Base-by-base conservation (phyloP, 179 eudicot species). In the Corrigiola litoralis region DNA sequence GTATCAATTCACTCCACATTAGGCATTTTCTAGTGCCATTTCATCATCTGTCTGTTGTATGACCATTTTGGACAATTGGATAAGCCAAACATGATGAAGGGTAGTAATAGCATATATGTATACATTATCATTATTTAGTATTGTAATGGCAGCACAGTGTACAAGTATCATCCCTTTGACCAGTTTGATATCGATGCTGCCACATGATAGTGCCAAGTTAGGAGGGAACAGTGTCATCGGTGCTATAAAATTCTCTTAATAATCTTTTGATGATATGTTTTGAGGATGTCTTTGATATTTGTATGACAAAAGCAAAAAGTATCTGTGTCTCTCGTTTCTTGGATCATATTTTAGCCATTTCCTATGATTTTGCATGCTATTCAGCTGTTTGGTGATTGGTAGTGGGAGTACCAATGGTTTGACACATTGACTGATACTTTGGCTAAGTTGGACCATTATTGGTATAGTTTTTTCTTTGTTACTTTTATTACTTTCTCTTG, bases 211-310 rank as follows among this genome's bases (percentile, higher is more conserved):
- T 73, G 72, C 63, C 58, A 45, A 53, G 68, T 11, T 44, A 2
- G 11, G 59, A 67, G 72, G 77, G 77, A 67, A 73, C 77, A 72
- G 10, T 18, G 18, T 16, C 53, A 27, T 70, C 55, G 74, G 69
- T 67, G 63, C 41, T 9, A 45, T 60, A 63, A 72, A 66, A 10
- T 59, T 65, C 16, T 13, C 13, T 23, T 4, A 14, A 41, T 0
- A 4, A 10, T 8, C 6, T 62, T 59, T 41, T 61, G 31, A 42
- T 58, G 61, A 65, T 40, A 32, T 29, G 37, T 20, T 60, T 31
- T 65, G 20, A 33, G 14, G 55, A 31, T 65, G 32, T 72, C 23
- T 48, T 53, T 33, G 55, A 34, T 42, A 52, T 29, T 44, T 50
- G 66, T 29, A 51, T 27, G 20, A 49, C 46, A 63, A 53, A 31